Evolutionary conservation across 805 yeast genomes (phyloP).

Genomic region (Jamesozyma rosinii): DNA sequence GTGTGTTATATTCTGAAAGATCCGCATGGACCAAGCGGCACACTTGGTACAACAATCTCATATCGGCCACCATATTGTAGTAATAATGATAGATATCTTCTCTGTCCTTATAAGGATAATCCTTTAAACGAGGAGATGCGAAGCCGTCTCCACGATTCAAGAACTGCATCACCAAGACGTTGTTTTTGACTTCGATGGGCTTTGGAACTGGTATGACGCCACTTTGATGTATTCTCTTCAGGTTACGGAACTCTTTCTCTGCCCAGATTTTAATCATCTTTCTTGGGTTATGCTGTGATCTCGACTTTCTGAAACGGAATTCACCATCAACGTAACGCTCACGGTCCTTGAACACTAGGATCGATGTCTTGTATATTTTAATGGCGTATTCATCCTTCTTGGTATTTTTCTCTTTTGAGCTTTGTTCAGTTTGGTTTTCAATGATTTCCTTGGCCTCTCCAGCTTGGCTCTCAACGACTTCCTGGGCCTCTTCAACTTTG

Average conservation of each 20-base stretch:
- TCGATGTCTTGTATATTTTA: conserved; percentile 92
- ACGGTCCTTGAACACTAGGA: conserved; percentile 91
- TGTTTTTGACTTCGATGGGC: conserved; percentile 80
- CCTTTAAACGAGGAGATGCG: conserved; percentile 85
- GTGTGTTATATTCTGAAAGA: conserved; percentile 85
- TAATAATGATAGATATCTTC: conserved; percentile 62
- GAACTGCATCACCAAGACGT: conserved; percentile 92
- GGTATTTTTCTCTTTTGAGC: too few species aligned
- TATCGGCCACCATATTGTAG: conserved; percentile 69
- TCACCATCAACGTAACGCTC: conserved; percentile 96
- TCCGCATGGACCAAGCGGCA: conserved; percentile 95
- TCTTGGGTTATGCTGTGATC: conserved; percentile 84
- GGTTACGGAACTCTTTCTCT: conserved; percentile 89
- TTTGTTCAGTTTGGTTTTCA: neutral
- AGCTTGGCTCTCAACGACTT: neutral
- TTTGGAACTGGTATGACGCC: conserved; percentile 86
- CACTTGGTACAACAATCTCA: conserved; percentile 77
- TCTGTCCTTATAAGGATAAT: conserved; percentile 61
- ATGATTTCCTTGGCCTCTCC: neutral
- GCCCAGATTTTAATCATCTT: conserved; percentile 99
- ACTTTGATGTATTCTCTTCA: conserved; percentile 65
- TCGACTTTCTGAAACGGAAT: conserved; percentile 78
- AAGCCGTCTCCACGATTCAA: conserved; percentile 66
- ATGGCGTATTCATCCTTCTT: conserved; percentile 60
- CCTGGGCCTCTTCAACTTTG: neutral